Conservation (phyloP, 345 rosid genomes). For the Populus tremula region DNA sequence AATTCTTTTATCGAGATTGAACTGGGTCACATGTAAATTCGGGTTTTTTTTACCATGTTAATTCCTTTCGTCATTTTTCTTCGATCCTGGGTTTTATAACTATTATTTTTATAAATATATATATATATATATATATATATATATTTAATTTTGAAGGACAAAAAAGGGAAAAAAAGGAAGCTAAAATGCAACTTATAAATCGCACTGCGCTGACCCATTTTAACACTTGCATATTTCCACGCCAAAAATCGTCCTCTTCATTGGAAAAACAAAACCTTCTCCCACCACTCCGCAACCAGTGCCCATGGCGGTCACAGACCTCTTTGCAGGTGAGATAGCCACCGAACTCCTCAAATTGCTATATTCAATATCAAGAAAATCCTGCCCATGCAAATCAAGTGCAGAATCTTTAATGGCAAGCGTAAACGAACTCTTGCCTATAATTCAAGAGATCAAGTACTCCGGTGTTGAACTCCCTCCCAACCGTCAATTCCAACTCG, state of each 20-base stretch:
- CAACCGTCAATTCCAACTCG: slow-evolving; percentile 63
- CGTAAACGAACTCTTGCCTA: slow-evolving; percentile 42
- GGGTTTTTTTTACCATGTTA: too few species aligned
- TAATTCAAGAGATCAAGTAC: slow-evolving; percentile 60
- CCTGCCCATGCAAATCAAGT: slow-evolving; percentile 41
- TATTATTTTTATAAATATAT: too few species aligned
- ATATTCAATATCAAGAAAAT: slow-evolving; percentile 29
- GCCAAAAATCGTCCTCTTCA: neutral
- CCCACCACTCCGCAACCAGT: neutral
- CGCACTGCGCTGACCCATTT: too few species aligned
- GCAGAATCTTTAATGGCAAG: slow-evolving; percentile 38
- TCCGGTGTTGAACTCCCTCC: slow-evolving; percentile 76
- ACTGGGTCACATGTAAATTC: too few species aligned
- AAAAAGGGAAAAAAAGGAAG: too few species aligned
- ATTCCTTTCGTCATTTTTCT: too few species aligned
- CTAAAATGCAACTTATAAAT: too few species aligned
- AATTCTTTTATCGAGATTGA: too few species aligned
- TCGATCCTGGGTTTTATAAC: too few species aligned
- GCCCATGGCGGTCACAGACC: slow-evolving; percentile 56
- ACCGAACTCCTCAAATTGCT: slow-evolving; percentile 57
- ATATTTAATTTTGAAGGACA: too few species aligned
- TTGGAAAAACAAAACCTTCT: neutral
- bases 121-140: too few species aligned
- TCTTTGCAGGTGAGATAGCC: slow-evolving; percentile 65
- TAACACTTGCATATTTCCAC: neutral